Percentiles rank a stretch among this genome's conserved stretches.
These are phyloP conservation scores for Trichophyton mentagrophytes DNA, from an alignment of 2,329 filamentous ascomycete species.

Conservation along the genomic window DNA sequence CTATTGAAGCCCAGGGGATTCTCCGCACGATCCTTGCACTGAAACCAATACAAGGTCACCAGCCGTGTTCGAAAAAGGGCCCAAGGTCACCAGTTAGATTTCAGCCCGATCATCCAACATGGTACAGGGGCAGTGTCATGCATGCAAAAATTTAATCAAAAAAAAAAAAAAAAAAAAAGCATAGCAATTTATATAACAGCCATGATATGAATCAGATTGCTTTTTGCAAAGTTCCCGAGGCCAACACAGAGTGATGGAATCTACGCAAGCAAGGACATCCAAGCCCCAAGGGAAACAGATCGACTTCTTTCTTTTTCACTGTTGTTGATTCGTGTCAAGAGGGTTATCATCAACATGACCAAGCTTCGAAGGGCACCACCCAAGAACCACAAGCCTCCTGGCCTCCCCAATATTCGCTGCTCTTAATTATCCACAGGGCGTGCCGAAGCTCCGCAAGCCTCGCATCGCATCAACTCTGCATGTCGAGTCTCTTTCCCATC, in stretches of 20 bases:
- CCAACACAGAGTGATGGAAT: background rate
- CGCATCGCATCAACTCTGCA: background rate
- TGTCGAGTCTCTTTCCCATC: background rate
- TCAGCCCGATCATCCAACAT: slow-evolving; percentile 4
- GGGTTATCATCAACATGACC: background rate
- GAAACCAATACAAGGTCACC: slow-evolving; percentile 4
- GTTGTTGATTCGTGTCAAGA: background rate
- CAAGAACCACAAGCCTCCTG: background rate
- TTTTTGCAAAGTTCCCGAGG: background rate
- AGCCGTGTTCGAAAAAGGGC: slow-evolving; percentile 3
- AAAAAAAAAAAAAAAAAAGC: background rate
- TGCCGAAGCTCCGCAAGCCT: slow-evolving; percentile 2
- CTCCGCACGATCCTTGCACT: slow-evolving; percentile 2
- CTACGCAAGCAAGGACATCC: background rate
- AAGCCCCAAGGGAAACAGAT: background rate
- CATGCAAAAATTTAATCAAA: slow-evolving; percentile 1
- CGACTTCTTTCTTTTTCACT: background rate
- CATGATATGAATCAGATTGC: background rate
- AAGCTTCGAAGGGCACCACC: background rate
- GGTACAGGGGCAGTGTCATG: slow-evolving; percentile 5
- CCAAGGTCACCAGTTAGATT: slow-evolving; percentile 2
- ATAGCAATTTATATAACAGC: background rate
- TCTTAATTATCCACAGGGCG: background rate
- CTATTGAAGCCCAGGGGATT: background rate
- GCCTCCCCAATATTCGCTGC: background rate